Evolutionary conservation across 768 basidiomycete genomes (phyloP).

Genomic region (Naganishia kalamii): DNA sequence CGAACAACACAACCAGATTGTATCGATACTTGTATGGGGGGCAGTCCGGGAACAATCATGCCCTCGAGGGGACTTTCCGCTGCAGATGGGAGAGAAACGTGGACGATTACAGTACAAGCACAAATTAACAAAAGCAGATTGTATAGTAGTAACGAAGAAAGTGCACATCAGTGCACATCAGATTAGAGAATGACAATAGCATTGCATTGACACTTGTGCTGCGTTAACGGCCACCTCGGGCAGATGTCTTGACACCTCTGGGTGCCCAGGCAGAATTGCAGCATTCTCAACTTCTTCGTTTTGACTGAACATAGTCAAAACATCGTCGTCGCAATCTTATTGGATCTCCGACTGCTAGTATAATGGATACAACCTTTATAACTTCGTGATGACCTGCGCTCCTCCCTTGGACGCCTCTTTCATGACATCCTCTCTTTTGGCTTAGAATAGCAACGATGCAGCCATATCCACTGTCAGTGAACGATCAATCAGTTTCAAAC

Average conservation of each 20-base stretch:
- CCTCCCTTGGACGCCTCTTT: no score
- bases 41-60: not conserved
- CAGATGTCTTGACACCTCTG: no score
- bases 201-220: no score
- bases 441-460: slow-evolving; percentile 70
- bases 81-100: not conserved
- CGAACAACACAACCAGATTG: slow-evolving; percentile 8
- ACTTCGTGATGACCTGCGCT: no score
- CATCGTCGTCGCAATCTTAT: no score
- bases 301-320: no score
- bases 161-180: not conserved
- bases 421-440: not conserved
- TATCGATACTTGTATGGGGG: slow-evolving; percentile 13
- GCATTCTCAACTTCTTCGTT: no score
- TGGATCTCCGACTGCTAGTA: no score
- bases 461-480: slow-evolving; percentile 60
- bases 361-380: no score
- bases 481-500: not conserved
- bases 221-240: no score
- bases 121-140: slow-evolving; percentile 12
- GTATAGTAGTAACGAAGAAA: slow-evolving; percentile 7
- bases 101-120: not conserved
- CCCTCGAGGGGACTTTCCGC: not conserved
- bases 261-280: no score
- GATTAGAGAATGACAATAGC: not conserved